Evolutionary conservation across 1,284 basidiomycete species (phyloP).

Genomic region (Fomitiporia mediterranea): DNA sequence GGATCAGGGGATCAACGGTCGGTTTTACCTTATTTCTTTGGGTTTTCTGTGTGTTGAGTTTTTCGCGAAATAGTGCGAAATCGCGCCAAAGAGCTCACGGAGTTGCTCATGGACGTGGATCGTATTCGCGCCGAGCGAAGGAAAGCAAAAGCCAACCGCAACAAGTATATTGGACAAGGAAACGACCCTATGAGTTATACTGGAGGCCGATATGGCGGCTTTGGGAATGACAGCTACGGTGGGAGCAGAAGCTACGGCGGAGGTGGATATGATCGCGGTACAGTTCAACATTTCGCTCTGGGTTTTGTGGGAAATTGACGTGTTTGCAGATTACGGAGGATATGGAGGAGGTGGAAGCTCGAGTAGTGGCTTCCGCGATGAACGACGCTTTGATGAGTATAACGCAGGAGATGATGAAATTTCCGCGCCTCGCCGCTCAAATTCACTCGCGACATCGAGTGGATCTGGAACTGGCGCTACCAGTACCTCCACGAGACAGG

Average conservation of each 20-base stretch:
- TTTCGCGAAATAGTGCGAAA: slow-evolving; percentile 70
- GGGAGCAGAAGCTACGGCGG: slow-evolving; percentile 38
- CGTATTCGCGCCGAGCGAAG: slow-evolving; percentile 85
- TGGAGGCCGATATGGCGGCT: slow-evolving; percentile 73
- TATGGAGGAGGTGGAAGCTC: slow-evolving; percentile 44
- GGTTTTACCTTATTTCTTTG: neutral
- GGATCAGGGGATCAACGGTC: slow-evolving; percentile 97
- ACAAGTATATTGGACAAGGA: slow-evolving; percentile 87
- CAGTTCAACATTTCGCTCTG: slow-evolving; percentile 27
- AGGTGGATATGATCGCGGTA: slow-evolving; percentile 31
- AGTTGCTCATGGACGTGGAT: slow-evolving; percentile 88
- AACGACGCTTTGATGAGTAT: slow-evolving; percentile 84
- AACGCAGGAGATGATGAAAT: slow-evolving; percentile 95
- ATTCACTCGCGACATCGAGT: slow-evolving; percentile 31
- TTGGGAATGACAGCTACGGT: slow-evolving; percentile 63
- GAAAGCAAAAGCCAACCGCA: slow-evolving; percentile 90
- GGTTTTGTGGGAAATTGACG: slow-evolving; percentile 29
- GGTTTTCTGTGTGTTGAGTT: neutral
- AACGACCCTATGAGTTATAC: slow-evolving; percentile 72
- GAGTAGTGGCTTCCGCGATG: slow-evolving; percentile 55
- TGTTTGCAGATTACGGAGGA: slow-evolving; percentile 30
- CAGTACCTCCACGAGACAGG: slow-evolving; percentile 31
- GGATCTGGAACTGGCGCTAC: neutral
- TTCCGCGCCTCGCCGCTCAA: slow-evolving; percentile 39
- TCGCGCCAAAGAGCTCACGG: slow-evolving; percentile 87